These are phyloP conservation scores for Protea cynaroides DNA, from an alignment of 164 flowering plant genomes.

Conservation along the genomic window DNA sequence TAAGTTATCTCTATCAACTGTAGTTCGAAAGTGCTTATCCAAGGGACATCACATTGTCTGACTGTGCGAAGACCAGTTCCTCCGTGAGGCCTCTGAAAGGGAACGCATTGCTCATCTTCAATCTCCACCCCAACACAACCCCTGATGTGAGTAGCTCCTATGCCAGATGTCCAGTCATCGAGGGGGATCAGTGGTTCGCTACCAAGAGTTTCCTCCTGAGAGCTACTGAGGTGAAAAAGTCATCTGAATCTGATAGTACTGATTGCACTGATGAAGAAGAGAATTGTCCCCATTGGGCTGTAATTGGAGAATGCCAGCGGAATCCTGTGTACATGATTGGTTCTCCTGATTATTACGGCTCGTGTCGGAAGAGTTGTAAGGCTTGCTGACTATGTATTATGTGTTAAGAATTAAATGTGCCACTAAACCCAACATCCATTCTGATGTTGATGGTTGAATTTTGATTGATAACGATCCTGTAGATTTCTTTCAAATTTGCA, in stretches of 20 bases:
- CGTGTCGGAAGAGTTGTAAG: slow-evolving; percentile 84
- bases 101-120: slow-evolving; percentile 73
- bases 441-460: too few relatives aligned
- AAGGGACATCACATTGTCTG: slow-evolving; percentile 39
- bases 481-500: too few relatives aligned
- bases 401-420: too few relatives aligned
- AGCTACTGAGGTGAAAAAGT: slow-evolving; percentile 5
- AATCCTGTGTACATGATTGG: slow-evolving; percentile 84
- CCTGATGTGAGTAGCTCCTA: slow-evolving; percentile 62
- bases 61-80: slow-evolving; percentile 30
- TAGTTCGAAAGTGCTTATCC: slow-evolving; percentile 24
- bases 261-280: slow-evolving; percentile 87
- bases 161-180: slow-evolving; percentile 60
- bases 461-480: too few relatives aligned
- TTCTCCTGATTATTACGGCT: slow-evolving; percentile 68
- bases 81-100: slow-evolving; percentile 62
- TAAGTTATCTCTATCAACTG: background rate
- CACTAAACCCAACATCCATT: too few relatives aligned
- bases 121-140: slow-evolving; percentile 42
- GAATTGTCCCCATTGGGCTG: slow-evolving; percentile 70
- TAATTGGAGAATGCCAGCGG: slow-evolving; percentile 70
- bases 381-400: slow-evolving; percentile 28
- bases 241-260: slow-evolving; percentile 20
- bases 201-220: slow-evolving; percentile 50
- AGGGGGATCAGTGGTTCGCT: slow-evolving; percentile 83